These are phyloP conservation scores for Trichophyton mentagrophytes DNA, from an alignment of 2,329 filamentous ascomycete genomes.

Conservation along the genomic window DNA sequence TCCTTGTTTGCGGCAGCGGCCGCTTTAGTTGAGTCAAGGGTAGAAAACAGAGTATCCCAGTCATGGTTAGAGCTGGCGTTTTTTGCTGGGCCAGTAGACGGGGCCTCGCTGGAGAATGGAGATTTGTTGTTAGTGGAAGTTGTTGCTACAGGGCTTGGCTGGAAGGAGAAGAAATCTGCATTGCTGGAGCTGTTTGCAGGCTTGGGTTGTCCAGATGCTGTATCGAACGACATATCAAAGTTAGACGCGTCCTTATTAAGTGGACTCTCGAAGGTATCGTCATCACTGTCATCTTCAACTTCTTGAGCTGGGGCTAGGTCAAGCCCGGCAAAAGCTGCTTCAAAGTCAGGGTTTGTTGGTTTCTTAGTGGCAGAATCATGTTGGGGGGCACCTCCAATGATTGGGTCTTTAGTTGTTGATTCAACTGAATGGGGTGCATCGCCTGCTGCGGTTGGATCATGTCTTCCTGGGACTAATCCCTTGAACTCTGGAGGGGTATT, in stretches of 20 bases:
- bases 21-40: constrained; percentile 47
- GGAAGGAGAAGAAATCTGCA: constrained; percentile 26
- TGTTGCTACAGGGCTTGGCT: constrained; percentile 20
- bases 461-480: constrained; percentile 29
- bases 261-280: constrained; percentile 36
- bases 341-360: constrained; percentile 31
- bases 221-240: constrained; percentile 37
- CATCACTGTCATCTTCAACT: constrained; percentile 27
- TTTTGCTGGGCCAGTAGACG: not conserved
- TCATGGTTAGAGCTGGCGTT: constrained; percentile 48
- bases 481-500: constrained; percentile 36
- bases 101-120: constrained; percentile 18
- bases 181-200: constrained; percentile 18
- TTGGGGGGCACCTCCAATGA: constrained; percentile 26
- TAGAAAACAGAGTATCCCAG: constrained; percentile 90
- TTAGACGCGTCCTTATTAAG: constrained; percentile 25
- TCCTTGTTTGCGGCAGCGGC: constrained; percentile 15
- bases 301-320: constrained; percentile 34
- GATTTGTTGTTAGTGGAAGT: not conserved
- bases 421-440: constrained; percentile 31
- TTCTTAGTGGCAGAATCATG: constrained; percentile 16
- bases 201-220: constrained; percentile 23
- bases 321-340: constrained; percentile 35
- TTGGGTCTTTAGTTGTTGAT: constrained; percentile 24
- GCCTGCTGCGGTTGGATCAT: constrained; percentile 27